Percentiles rank a stretch among this genome's conserved stretches.
phyloP scores from a whole-genome alignment of 257 asterid genomes.

The Plantago major region DNA sequence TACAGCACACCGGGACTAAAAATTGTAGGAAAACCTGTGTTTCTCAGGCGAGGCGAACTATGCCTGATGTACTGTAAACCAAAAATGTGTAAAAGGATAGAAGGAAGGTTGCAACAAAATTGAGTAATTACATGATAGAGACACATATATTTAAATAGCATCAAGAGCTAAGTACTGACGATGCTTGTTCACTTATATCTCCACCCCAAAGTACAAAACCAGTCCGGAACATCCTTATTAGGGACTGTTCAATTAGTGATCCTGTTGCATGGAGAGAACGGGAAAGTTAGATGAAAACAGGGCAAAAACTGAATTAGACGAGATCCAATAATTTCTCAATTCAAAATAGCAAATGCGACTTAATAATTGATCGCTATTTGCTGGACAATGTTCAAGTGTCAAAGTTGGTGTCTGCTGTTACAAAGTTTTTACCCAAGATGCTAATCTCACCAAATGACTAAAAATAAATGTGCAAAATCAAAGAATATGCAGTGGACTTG shows the following conservation, averaged over 20 bases:
- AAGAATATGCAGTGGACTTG: too few species aligned
- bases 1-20: not conserved
- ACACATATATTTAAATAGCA: constrained; percentile 5
- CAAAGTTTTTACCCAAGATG: too few species aligned
- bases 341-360: too few species aligned
- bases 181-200: constrained; percentile 6
- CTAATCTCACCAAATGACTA: too few species aligned
- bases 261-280: not conserved
- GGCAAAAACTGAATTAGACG: not conserved
- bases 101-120: constrained; percentile 4
- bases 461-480: too few species aligned
- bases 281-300: not conserved
- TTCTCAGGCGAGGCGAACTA: not conserved
- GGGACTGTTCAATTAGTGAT: not conserved
- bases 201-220: not conserved
- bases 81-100: not conserved
- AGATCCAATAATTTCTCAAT: not conserved
- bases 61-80: constrained; percentile 5
- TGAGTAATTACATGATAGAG: constrained; percentile 23
- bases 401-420: too few species aligned
- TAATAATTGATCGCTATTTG: too few species aligned
- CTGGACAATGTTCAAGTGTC: too few species aligned
- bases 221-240: not conserved
- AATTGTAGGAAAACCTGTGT: not conserved
- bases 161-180: constrained; percentile 7